Evolutionary conservation across 257 asterid species (phyloP), one percentile per base, ranked within the genome.

Genomic region (Forsythia suspensa): DNA sequence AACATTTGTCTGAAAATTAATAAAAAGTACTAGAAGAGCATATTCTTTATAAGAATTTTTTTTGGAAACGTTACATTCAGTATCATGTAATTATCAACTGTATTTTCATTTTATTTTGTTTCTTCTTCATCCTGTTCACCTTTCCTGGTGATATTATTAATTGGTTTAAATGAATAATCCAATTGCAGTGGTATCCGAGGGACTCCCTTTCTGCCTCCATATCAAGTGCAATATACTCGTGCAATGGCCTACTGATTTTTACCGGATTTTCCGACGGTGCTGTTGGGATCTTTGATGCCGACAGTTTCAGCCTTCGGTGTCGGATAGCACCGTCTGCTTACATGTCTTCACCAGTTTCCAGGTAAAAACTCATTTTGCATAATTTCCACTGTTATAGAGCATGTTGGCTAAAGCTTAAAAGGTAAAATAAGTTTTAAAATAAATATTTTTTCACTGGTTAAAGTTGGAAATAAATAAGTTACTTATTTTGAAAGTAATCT

Each of bases 251-350:
- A 76, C 72, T 82, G 89, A 70, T 94, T 68, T 87, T 88, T 76
- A 86, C 96, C 55, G 97, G 97, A 83, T 94, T 92, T 80, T 84
- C 91, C 55, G 97, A 94, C 55, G 98, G 97, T 70, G 97, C 98
- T 76, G 89, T 94, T 69, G 98, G 97, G 72, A 83, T 94, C 72
- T 94, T 92, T 80, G 97, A 92, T 81, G 89, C 92, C 2, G 98
- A 91, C 39, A 85, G 77, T 81, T 83, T 94, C 63, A 82, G 82
- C 80, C 98, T 92, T 59, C 90, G 92, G n/a, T 90, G 97, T 79
- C 86, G 96, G 57, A 86, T 94, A 73, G 93, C 97, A 39, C 91
- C 94, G 69, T 85, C 96, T 12, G 92, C 97, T 81, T 92, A 94
- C 79, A 82, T 92, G 76, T 73, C 98, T 40, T 13, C 97, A 36